phyloP scores from a whole-genome alignment of 768 basidiomycete genomes.

The Suillus americanus region DNA sequence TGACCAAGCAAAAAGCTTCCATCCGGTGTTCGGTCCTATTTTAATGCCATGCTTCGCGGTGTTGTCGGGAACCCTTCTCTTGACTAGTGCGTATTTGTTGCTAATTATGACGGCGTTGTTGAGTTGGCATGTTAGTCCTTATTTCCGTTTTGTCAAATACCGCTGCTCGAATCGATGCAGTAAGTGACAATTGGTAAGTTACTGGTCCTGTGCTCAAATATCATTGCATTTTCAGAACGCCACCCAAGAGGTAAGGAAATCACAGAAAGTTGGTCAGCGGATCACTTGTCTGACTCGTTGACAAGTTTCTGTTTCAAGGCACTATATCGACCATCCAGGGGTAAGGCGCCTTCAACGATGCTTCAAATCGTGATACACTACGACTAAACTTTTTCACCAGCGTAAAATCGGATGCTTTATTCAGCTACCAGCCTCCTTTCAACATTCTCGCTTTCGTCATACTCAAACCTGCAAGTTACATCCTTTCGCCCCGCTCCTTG shows the following conservation, averaged over 20 bases:
- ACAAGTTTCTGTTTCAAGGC: slow-evolving; percentile 82
- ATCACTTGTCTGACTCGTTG: slow-evolving; percentile 16
- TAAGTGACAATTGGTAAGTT: slow-evolving; percentile 25
- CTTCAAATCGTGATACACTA: background rate
- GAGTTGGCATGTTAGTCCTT: slow-evolving; percentile 42
- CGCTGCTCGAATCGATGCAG: slow-evolving; percentile 72
- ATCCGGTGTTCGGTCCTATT: slow-evolving; percentile 72
- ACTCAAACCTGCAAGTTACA: slow-evolving; percentile 75
- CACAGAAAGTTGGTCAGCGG: background rate
- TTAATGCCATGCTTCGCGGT: slow-evolving; percentile 81
- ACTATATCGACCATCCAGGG: slow-evolving; percentile 88
- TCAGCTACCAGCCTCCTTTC: slow-evolving; percentile 92
- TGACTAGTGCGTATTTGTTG: slow-evolving; percentile 61
- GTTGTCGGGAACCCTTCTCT: slow-evolving; percentile 71
- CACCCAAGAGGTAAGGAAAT: slow-evolving; percentile 49
- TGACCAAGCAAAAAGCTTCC: slow-evolving; percentile 56
- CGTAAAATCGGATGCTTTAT: slow-evolving; percentile 85
- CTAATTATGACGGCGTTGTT: slow-evolving; percentile 5
- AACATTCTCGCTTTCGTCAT: slow-evolving; percentile 79
- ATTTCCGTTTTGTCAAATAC: slow-evolving; percentile 93
- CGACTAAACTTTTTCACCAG: slow-evolving; percentile 36
- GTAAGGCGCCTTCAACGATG: slow-evolving; percentile 36
- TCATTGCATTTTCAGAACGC: slow-evolving; percentile 44
- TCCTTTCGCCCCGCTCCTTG: slow-evolving; percentile 73
- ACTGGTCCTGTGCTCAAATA: background rate